A percentile compares a stretch with the other conserved stretches of the same genome.
These are phyloP conservation scores for Trypanosoma caninum DNA, from an alignment of 208 protist species.

Conservation along the genomic window DNA sequence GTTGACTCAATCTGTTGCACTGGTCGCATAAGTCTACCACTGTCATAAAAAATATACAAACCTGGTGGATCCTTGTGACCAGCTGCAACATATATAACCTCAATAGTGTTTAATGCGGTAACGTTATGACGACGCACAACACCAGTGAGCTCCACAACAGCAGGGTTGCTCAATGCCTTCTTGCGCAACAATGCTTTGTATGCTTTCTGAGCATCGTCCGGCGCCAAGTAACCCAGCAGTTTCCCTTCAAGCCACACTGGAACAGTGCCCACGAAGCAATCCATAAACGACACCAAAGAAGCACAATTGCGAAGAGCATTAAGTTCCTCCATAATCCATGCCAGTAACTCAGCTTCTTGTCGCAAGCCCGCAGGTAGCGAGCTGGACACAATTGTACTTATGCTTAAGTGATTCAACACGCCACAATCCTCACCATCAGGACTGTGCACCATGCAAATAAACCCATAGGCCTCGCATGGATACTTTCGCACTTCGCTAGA, in stretches of 20 bases:
- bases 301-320: conserved; percentile 39
- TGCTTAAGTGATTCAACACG: conserved; percentile 98
- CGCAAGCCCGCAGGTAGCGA: conserved; percentile 24
- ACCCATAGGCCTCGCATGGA: conserved; percentile 98
- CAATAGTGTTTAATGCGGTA: conserved; percentile 55
- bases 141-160: conserved; percentile 56
- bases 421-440: conserved; percentile 99
- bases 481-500: conserved; percentile 98
- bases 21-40: conserved; percentile 94
- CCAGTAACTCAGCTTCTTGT: conserved; percentile 30
- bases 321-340: conserved; percentile 41
- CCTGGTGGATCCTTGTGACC: conserved; percentile 67
- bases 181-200: conserved; percentile 34
- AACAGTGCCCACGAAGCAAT: conserved; percentile 60
- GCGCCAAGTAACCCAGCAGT: conserved; percentile 80
- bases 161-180: conserved; percentile 48
- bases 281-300: conserved; percentile 28
- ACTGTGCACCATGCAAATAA: conserved; percentile 99
- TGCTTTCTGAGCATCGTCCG: conserved; percentile 43
- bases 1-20: conserved; percentile 86
- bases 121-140: conserved; percentile 53
- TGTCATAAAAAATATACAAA: conserved; percentile 91
- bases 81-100: conserved; percentile 76
- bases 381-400: conserved; percentile 74
- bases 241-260: conserved; percentile 93